These are phyloP conservation scores for Alternaria sp. DNA, from an alignment of 2,329 filamentous ascomycete genomes.

Conservation along the genomic window DNA sequence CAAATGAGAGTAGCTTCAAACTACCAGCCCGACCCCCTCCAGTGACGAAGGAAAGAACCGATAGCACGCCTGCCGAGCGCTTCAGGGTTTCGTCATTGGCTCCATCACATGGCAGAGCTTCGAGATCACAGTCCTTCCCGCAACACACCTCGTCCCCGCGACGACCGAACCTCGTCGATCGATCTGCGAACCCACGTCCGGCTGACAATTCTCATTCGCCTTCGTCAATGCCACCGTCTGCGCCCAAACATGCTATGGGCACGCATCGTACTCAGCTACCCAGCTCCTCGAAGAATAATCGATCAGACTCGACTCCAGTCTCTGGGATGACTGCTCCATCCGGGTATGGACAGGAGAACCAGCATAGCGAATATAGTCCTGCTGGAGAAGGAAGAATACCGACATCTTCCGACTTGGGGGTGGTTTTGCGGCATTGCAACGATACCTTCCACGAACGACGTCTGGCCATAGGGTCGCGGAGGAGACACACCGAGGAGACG, in stretches of 20 bases:
- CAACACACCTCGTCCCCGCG: conserved; percentile 27
- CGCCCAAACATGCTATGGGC: conserved; percentile 1
- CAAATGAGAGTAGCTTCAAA: conserved; percentile 9
- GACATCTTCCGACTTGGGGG: conserved; percentile 32
- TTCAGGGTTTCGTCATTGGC: conserved; percentile 27
- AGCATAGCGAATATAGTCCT: background rate
- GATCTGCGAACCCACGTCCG: conserved; percentile 7
- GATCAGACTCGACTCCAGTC: background rate
- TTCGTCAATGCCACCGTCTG: conserved; percentile 27
- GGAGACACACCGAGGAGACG: background rate
- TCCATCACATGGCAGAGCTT: conserved; percentile 18
- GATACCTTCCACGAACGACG: conserved; percentile 19
- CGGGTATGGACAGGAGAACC: background rate
- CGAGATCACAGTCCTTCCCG: conserved; percentile 34
- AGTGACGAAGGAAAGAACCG: conserved; percentile 7
- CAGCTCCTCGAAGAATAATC: background rate
- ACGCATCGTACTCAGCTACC: background rate
- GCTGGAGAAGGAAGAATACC: conserved; percentile 6
- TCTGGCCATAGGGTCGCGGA: conserved; percentile 1
- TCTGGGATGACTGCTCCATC: background rate
- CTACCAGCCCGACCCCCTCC: conserved; percentile 8
- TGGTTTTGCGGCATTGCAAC: conserved; percentile 35
- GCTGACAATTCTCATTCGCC: conserved; percentile 13
- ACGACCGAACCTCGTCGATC: conserved; percentile 19
- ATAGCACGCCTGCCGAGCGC: conserved; percentile 10